These are phyloP conservation scores for Colletotrichum salicis DNA, from an alignment of 2,329 filamentous ascomycete species.

Conservation along the genomic window DNA sequence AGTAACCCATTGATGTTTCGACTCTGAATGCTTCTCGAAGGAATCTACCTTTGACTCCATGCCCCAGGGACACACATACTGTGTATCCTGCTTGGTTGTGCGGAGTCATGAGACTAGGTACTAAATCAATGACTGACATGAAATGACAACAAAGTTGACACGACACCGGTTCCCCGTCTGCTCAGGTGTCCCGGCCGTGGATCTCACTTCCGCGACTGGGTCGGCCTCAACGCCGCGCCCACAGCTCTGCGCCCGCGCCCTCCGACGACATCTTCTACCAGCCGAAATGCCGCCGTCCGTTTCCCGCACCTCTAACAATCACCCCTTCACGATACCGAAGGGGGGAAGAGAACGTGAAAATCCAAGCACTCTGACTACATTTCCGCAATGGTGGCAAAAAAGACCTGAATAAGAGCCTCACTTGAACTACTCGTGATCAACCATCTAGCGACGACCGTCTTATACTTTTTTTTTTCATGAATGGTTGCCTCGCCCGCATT, in stretches of 20 bases:
- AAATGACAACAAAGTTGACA: constrained; percentile 12
- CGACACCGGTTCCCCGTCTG: background rate
- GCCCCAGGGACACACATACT: background rate
- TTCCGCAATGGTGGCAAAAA: background rate
- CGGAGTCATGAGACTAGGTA: constrained; percentile 20
- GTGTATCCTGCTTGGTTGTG: background rate
- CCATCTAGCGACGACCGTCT: background rate
- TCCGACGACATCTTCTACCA: constrained; percentile 8
- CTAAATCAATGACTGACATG: background rate
- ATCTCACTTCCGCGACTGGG: constrained; percentile 7
- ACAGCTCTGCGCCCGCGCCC: constrained; percentile 27
- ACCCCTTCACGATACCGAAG: background rate
- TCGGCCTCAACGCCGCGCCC: constrained; percentile 26
- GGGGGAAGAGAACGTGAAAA: background rate
- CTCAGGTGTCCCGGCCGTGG: background rate
- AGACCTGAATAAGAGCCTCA: background rate
- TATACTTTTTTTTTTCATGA: background rate
- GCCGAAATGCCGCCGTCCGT: constrained; percentile 8
- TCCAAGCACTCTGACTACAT: background rate
- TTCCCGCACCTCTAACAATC: background rate
- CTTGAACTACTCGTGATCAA: background rate
- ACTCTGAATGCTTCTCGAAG: background rate
- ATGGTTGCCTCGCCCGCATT: background rate
- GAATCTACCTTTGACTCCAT: background rate
- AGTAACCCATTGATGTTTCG: background rate